Percentiles rank a stretch among this genome's conserved stretches.
Evolutionary conservation across 495 filamentous ascomycete species (phyloP).

Genomic region (Elaphomyces granulatus): DNA sequence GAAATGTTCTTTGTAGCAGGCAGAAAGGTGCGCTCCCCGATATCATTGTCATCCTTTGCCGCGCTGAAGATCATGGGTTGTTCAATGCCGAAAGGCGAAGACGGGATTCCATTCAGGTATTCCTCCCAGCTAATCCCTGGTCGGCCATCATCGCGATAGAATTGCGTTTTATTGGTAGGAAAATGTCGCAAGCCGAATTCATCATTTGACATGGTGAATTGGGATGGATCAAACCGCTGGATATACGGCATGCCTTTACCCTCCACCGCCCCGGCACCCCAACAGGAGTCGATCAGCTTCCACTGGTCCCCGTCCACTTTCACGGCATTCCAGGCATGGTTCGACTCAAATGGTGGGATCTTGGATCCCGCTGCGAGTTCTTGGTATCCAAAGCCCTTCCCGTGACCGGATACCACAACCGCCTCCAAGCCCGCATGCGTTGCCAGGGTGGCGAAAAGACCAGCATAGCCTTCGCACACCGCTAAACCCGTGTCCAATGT

Average conservation of each 20-base stretch:
- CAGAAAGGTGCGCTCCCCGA: conserved; percentile 45
- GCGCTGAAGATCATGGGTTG: conserved; percentile 39
- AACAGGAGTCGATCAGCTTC: conserved; percentile 87
- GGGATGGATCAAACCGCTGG: conserved; percentile 48
- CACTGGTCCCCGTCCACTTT: conserved; percentile 71
- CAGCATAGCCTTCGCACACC: conserved; percentile 85
- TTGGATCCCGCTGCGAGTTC: conserved; percentile 38
- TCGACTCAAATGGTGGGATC: conserved; percentile 41
- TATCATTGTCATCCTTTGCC: conserved; percentile 40
- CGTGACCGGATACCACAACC: conserved; percentile 60
- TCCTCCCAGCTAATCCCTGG: conserved; percentile 56
- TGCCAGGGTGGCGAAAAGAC: conserved; percentile 64
- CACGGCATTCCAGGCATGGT: conserved; percentile 90
- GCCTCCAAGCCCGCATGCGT: conserved; percentile 56
- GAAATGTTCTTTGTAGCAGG: conserved; percentile 45
- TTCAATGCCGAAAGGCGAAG: conserved; percentile 23
- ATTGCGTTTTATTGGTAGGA: conserved; percentile 48
- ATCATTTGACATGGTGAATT: conserved; percentile 71
- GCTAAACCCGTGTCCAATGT: conserved; percentile 61
- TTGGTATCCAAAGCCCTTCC: conserved; percentile 68
- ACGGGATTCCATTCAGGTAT: conserved; percentile 47
- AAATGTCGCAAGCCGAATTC: conserved; percentile 71
- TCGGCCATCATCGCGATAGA: conserved; percentile 50
- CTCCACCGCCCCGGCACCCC: conserved; percentile 63
- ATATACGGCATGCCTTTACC: conserved; percentile 41